These are phyloP conservation scores for Cercospora berteroae DNA, from an alignment of 2,329 filamentous ascomycete genomes.

Conservation along the genomic window DNA sequence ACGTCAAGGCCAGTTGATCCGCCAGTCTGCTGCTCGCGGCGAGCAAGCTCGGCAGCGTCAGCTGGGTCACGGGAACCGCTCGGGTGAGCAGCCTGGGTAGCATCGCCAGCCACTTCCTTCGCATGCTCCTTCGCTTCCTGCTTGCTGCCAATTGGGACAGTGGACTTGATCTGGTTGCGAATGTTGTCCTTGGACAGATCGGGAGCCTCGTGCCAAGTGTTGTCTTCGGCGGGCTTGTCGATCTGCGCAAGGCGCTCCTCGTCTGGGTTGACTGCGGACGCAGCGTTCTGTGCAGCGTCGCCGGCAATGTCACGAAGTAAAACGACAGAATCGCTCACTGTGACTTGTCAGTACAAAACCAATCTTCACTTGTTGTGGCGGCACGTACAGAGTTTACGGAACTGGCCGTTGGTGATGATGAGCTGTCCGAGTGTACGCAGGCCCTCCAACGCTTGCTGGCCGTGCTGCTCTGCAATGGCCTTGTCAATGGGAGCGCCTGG, in stretches of 20 bases:
- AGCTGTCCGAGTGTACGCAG: slow-evolving; percentile 84
- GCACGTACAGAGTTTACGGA: slow-evolving; percentile 75
- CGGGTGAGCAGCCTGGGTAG: slow-evolving; percentile 58
- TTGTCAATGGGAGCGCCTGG: slow-evolving; percentile 71
- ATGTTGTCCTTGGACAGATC: slow-evolving; percentile 63
- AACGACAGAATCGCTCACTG: slow-evolving; percentile 73
- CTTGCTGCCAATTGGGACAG: slow-evolving; percentile 52
- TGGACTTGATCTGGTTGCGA: slow-evolving; percentile 64
- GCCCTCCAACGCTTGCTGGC: slow-evolving; percentile 77
- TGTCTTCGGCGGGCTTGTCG: slow-evolving; percentile 81
- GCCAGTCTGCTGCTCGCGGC: slow-evolving; percentile 53
- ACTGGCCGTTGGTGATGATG: slow-evolving; percentile 92
- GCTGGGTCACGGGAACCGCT: slow-evolving; percentile 54
- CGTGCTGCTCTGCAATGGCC: slow-evolving; percentile 76
- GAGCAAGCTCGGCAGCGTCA: slow-evolving; percentile 54
- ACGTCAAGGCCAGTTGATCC: slow-evolving; percentile 53
- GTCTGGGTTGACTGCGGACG: slow-evolving; percentile 70
- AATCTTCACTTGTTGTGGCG: background rate
- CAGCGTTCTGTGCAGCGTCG: slow-evolving; percentile 79
- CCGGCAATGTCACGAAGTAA: slow-evolving; percentile 87
- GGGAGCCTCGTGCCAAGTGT: slow-evolving; percentile 74
- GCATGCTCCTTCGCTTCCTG: slow-evolving; percentile 57
- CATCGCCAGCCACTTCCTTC: slow-evolving; percentile 59
- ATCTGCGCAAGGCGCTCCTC: slow-evolving; percentile 75
- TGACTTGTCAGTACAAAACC: slow-evolving; percentile 10